Base-by-base conservation (phyloP, 352 stramenopile species). In the Lagenidium sp. region DNA sequence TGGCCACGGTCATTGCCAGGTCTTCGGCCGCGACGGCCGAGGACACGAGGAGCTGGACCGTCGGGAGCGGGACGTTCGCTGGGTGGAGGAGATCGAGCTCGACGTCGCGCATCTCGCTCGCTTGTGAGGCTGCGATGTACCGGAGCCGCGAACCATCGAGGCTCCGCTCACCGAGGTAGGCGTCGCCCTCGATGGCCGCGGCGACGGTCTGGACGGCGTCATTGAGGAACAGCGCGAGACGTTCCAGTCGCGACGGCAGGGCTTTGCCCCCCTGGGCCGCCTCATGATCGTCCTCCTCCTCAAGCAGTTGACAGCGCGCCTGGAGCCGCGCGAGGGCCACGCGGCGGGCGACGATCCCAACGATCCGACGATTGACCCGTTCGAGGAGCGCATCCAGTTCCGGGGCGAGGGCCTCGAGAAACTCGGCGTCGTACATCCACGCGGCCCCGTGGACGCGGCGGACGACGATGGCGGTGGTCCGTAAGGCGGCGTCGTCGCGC, bases 401-500 rank as follows among this genome's bases (percentile, higher is more conserved):
- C 4, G 67, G 65, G 8, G 82, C 11, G 13, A 85, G 35, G 3
- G 47, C 57, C 1, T 44, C 22, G 3, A 91, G 29, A 20, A 87
- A 75, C 5, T 85, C 72, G 16, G 69, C 32, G 30, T 86, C 75
- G 35, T 82, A 83, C 12, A 32, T 36, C 75, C 75, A 88, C 1
- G 60, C 65, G 6, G 63, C 66, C 0, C 64, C 63, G 6, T 41
- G 41, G 1, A 84, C 63, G 3, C 78, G 61, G 1, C 56, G 71
- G 22, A 91, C 28, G 0, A 87, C 41, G 2, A 91, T 50, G 11
- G 48, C 47, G 0, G 68, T 79, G 15, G 48, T 26, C 0, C 51
- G 6, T 19, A 61, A 40, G 4, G 16, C 44, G 37, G 37, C 7
- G 44, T 37, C n/a, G 1, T 35, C 36, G 18, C 23, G 44, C 23